phyloP scores from a whole-genome alignment of 345 rosid genomes.

The Reutealis trisperma region DNA sequence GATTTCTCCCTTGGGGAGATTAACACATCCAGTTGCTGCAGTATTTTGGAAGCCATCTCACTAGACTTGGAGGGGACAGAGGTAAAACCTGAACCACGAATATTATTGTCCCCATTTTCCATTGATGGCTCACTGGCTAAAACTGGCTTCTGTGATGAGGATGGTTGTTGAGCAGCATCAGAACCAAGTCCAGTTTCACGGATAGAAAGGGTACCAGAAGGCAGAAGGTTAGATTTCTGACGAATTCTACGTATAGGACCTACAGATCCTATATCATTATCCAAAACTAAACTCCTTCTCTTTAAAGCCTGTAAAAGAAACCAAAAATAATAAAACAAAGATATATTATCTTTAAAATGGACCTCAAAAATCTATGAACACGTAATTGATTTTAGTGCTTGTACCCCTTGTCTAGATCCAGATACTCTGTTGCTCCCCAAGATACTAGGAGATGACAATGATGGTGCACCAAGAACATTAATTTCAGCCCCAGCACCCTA shows the following conservation, averaged over 20 bases:
- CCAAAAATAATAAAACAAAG: neutral
- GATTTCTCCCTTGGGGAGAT: constrained; percentile 65
- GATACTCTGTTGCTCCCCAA: constrained; percentile 38
- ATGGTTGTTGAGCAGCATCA: constrained; percentile 29
- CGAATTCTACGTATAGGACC: constrained; percentile 93
- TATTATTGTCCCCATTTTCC: constrained; percentile 39
- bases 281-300: constrained; percentile 74
- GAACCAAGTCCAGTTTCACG: constrained; percentile 33
- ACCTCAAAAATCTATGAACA: neutral
- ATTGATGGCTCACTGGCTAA: constrained; percentile 30
- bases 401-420: constrained; percentile 64
- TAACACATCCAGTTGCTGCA: constrained; percentile 66
- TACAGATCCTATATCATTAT: constrained; percentile 69
- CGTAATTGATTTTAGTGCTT: neutral
- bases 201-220: constrained; percentile 37
- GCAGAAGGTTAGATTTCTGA: constrained; percentile 68
- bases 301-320: constrained; percentile 58
- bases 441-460: constrained; percentile 43
- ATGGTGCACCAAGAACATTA: constrained; percentile 39
- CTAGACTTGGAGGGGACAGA: constrained; percentile 75
- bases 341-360: neutral
- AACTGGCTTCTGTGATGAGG: constrained; percentile 32
- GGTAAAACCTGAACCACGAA: constrained; percentile 44
- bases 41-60: constrained; percentile 78
- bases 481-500: constrained; percentile 42